Base-by-base conservation (phyloP, 2,329 filamentous ascomycete genomes). In the Arthroderma uncinatum region DNA sequence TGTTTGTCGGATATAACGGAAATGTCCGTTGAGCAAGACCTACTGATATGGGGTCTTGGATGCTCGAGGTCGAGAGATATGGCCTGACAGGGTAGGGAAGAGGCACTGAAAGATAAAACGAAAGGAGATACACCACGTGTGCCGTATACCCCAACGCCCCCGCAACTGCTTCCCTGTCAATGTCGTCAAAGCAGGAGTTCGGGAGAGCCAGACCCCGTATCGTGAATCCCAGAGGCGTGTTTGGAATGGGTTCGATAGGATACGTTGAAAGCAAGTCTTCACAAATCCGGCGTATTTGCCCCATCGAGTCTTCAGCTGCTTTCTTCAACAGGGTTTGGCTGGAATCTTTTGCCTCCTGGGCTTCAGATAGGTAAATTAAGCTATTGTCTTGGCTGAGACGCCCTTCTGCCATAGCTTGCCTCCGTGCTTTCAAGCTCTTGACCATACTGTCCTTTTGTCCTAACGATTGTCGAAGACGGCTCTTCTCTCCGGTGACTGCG, bases 211-310 rank as follows among this genome's bases (percentile, higher is more conserved):
- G 74, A 14, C 82, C 83, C 65, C 87, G 85, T 61, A 98, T 95
- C 10, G 85, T 89, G 70, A 97, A 97, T 0, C 84, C 80, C 1
- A 97, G 79, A 0, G 89, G 80, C 62, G 79, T 78, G 57, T 77
- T 75, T 2, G 76, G 72, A 5, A 84, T 70, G 1, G 90, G 85
- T 7, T 83, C 81, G 59, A 98, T 95, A 2, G 86, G 84, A 67
- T 91, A 96, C 57, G 96, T 87, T 25, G 76, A 74, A 10, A 83
- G 76, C 0, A 98, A 76, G 62, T 95, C 90, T 62, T 93, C 85
- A 69, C 89, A 91, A 57, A 97, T 88, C 36, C 93, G 85, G 12
- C 91, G 83, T 21, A 91, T 82, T 70, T 97, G 93, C n/a, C 87
- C 89, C 58, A 80, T 82, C n/a, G 89, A 86, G 19, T 83, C 81